Evolutionary conservation across 257 asterid species (phyloP), one percentile per base, ranked within the genome.

Genomic region (Plectranthus barbatus): DNA sequence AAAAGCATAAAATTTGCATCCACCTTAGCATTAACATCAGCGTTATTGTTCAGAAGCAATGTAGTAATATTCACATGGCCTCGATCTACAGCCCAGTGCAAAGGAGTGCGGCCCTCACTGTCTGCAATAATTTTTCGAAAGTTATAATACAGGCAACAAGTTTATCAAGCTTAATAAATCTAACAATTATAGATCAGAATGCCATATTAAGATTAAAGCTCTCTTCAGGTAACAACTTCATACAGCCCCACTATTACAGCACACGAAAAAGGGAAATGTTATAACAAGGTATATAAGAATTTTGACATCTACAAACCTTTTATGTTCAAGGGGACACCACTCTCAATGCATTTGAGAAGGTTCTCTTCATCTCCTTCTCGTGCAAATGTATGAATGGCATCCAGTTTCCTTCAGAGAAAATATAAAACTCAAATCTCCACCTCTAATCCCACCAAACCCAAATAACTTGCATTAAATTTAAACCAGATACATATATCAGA

Each of bases 11-110:
- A n/a, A n/a, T n/a, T n/a, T n/a, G n/a, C n/a, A n/a, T n/a, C n/a
- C 80, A 87, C 99, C 99, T 93, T 77, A 26, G 86, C 88, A 70
- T 93, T 85, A 48, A 90, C 81, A 73, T 93, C 94, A 14, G 92
- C 95, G 50, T 72, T 84, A 74, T 70, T 85, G 81, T 72, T 75
- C 76, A 93, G 72, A 70, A 93, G 95, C 80, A 90, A 66, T 55
- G 72, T 72, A 13, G 88, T 56, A 60, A 78, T 62, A 49, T 79
- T 76, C 73, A 80, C 37, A 79, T 93, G 99, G 76, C 97, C 99
- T 34, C 97, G 94, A 77, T 93, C 99, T 23, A 93, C 96, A 70
- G 99, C 99, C 99, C 99, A 93, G 74, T 93, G 99, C 75, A 93
- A 76, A 41, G 99, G 96, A 39, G 97, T 82, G 36, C 97, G 90